Base-by-base conservation (phyloP, 768 basidiomycete genomes). In the Inosperma sp. region DNA sequence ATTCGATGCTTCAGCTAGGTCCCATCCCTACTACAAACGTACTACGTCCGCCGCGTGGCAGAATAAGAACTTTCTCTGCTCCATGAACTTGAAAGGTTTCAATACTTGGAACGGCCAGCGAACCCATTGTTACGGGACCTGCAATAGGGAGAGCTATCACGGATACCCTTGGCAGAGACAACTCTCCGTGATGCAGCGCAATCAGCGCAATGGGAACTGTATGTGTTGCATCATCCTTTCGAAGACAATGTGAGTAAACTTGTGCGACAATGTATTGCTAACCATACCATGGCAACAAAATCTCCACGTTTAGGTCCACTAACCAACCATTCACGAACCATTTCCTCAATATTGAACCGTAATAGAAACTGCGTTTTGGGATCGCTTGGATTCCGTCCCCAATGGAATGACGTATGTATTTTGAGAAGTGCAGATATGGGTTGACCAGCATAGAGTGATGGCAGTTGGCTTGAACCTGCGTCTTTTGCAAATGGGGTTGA, bases 1-100 rank as follows among this genome's bases (percentile, higher is more conserved):
- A 7, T 13, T 19, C 9, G 5, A 47, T 33, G 3, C 5, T 3
- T 56, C 49, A 61, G 31, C 62, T 66, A 33, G 71, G 65, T 19
- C 84, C 86, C 87, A 89, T 88, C 22, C 75, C 79, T 27, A 92
- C 75, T 5, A 91, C 77, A 65, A 87, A 92, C 12, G 90, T 93
- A 58, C 80, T 88, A 55, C 87, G 76, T 4, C 86, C 86, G 4
- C 86, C 86, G 49, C 90, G 77, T 0, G 94, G 94, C 17, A 93
- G 75, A 5, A 98, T 82, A 41, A 89, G 68, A 7, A 94, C 75
- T 52, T 77, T 83, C 59, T 92, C 81, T 9, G 90, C 94, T 0
- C 92, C 89, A 58, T 94, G 87, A 34, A 80, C 72, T 56, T 96
- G 90, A 61, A 91, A 84, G 0, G 88, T 84, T 65, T 96, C 93